Conservation (phyloP, 179 eudicot genomes). For the Beta corolliflora region DNA sequence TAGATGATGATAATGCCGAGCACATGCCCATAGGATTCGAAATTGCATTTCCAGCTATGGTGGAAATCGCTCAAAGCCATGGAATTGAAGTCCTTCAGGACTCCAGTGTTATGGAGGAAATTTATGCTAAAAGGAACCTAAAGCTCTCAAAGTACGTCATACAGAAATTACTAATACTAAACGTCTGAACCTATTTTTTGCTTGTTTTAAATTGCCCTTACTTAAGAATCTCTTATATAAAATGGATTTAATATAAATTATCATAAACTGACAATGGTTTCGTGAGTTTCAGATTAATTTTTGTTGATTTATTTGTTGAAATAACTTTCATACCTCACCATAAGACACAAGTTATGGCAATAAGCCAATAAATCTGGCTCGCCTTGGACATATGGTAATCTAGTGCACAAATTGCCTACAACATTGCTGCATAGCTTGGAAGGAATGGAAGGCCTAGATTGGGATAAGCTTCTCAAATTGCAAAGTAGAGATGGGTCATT, state of each 20-base stretch:
- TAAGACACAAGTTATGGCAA: too few relatives aligned
- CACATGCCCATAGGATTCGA: slow-evolving; percentile 97
- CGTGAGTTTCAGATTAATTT: too few relatives aligned
- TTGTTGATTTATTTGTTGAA: too few relatives aligned
- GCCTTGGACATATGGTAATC: too few relatives aligned
- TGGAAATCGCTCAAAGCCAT: slow-evolving; percentile 57
- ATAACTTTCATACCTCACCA: too few relatives aligned
- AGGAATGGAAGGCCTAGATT: slow-evolving; percentile 72
- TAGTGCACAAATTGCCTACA: slow-evolving; percentile 80
- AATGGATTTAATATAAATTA: too few relatives aligned
- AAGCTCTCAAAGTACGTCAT: slow-evolving; percentile 64
- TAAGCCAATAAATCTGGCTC: too few relatives aligned
- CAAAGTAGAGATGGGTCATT: slow-evolving; percentile 87
- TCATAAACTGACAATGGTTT: too few relatives aligned
- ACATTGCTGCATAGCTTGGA: slow-evolving; percentile 84
- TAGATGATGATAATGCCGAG: slow-evolving; percentile 62
- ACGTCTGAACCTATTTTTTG: too few relatives aligned
- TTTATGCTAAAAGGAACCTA: slow-evolving; percentile 57
- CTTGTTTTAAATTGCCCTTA: too few relatives aligned
- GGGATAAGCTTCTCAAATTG: slow-evolving; percentile 76
- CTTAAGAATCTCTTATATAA: too few relatives aligned
- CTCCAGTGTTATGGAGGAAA: slow-evolving; percentile 50
- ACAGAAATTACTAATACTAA: too few relatives aligned
- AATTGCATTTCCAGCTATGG: slow-evolving; percentile 77
- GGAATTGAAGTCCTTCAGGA: slow-evolving; percentile 54